These are phyloP conservation scores for Phaffia tasmanica DNA, from an alignment of 768 basidiomycete genomes.

Conservation along the genomic window DNA sequence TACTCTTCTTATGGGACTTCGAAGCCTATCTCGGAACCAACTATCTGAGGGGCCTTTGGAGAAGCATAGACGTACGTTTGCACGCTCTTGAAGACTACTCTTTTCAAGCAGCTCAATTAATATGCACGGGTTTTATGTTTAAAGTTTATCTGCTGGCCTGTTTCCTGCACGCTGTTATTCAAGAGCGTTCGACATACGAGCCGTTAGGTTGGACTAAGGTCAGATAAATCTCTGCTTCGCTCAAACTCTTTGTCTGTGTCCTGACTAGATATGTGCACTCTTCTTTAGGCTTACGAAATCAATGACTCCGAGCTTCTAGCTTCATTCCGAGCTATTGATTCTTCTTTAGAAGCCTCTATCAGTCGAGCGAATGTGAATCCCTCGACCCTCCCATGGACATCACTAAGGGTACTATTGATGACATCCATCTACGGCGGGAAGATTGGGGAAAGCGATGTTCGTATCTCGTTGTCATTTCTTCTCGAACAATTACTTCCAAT, in stretches of 20 bases:
- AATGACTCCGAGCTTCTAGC: conserved; percentile 97
- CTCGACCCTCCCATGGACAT: conserved; percentile 83
- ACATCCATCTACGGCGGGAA: conserved; percentile 66
- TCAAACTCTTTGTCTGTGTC: neutral
- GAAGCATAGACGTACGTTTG: conserved; percentile 82
- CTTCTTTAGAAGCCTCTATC: conserved; percentile 68
- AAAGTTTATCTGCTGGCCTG: conserved; percentile 62
- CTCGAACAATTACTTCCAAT: neutral
- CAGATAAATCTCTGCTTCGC: neutral
- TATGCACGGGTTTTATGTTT: neutral
- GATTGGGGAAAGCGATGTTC: conserved; percentile 20
- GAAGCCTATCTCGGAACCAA: conserved; percentile 58
- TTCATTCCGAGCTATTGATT: conserved; percentile 81
- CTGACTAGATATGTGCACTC: neutral
- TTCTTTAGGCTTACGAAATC: conserved; percentile 66
- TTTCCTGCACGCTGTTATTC: conserved; percentile 90
- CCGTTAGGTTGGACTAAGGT: conserved; percentile 89
- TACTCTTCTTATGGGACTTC: conserved; percentile 76
- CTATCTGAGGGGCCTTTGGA: conserved; percentile 72
- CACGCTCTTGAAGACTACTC: no score
- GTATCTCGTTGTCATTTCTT: neutral
- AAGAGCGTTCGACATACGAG: conserved; percentile 89
- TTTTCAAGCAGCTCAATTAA: neutral
- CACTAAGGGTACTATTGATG: conserved; percentile 82
- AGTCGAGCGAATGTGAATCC: conserved; percentile 88